phyloP scores from a whole-genome alignment of 2,329 filamentous ascomycete genomes.

The Beauveria sp. region DNA sequence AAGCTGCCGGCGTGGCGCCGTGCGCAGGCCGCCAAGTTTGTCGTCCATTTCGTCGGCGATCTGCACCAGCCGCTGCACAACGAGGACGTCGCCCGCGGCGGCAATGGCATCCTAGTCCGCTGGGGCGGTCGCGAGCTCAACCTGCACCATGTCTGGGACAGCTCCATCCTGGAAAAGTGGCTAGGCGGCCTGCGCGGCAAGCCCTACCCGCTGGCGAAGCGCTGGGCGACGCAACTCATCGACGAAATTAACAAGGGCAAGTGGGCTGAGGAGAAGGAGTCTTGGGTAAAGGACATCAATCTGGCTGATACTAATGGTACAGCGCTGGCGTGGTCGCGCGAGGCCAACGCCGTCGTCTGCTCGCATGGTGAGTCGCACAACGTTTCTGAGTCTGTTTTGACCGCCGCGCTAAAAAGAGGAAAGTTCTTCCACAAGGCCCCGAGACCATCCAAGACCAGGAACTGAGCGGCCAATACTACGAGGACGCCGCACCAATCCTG shows the following conservation, averaged over 20 bases:
- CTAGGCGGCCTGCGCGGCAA: slow-evolving; percentile 47
- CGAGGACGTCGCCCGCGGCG: slow-evolving; percentile 56
- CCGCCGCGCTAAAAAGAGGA: background rate
- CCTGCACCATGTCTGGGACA: slow-evolving; percentile 68
- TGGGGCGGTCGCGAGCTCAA: slow-evolving; percentile 54
- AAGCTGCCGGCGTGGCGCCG: slow-evolving; percentile 37
- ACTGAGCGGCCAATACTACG: slow-evolving; percentile 55
- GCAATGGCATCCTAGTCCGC: slow-evolving; percentile 59
- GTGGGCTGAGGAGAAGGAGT: slow-evolving; percentile 40
- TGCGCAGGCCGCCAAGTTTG: slow-evolving; percentile 56
- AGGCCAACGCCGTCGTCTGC: slow-evolving; percentile 57
- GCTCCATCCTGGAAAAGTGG: slow-evolving; percentile 57
- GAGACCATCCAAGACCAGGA: slow-evolving; percentile 51
- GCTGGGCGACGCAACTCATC: slow-evolving; percentile 51
- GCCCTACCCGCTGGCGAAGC: slow-evolving; percentile 41
- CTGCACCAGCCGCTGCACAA: slow-evolving; percentile 63
- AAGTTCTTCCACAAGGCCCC: slow-evolving; percentile 55
- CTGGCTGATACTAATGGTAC: slow-evolving; percentile 47
- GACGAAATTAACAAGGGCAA: slow-evolving; percentile 47
- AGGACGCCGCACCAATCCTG: slow-evolving; percentile 54
- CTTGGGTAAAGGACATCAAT: slow-evolving; percentile 52
- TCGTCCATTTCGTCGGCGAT: slow-evolving; percentile 62
- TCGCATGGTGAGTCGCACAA: slow-evolving; percentile 41
- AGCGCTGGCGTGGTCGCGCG: slow-evolving; percentile 55
- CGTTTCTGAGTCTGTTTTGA: background rate